These are phyloP conservation scores for Annulohypoxylon truncatum DNA, from an alignment of 2,329 filamentous ascomycete genomes.

Conservation along the genomic window DNA sequence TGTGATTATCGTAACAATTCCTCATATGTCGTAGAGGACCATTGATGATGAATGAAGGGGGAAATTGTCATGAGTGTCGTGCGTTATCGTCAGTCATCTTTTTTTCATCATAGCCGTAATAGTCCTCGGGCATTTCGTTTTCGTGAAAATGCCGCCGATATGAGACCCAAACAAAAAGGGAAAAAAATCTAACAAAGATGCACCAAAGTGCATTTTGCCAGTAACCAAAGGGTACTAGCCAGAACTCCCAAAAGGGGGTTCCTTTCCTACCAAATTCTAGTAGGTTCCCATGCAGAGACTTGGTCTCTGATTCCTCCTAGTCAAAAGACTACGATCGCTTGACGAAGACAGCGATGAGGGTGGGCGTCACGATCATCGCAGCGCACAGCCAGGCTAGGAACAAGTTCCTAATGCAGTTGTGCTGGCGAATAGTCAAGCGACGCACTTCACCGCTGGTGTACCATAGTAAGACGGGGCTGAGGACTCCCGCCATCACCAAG, in stretches of 20 bases:
- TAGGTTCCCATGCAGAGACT: neutral
- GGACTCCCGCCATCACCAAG: conserved; percentile 57
- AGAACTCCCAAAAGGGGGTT: too few relatives aligned
- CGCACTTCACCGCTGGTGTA: conserved; percentile 60
- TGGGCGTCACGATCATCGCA: conserved; percentile 30
- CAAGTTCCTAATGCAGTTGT: conserved; percentile 47
- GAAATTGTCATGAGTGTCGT: too few relatives aligned
- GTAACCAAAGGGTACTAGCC: too few relatives aligned
- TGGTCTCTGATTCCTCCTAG: neutral
- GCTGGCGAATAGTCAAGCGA: conserved; percentile 54
- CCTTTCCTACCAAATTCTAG: neutral
- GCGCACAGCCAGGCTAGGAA: conserved; percentile 38
- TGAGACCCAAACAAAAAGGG: too few relatives aligned
- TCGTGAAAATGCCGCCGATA: neutral
- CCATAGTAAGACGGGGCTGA: conserved; percentile 61
- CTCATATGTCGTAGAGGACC: too few relatives aligned
- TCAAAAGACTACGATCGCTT: conserved; percentile 20
- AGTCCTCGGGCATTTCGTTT: too few relatives aligned
- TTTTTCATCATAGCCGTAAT: too few relatives aligned
- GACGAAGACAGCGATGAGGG: conserved; percentile 40
- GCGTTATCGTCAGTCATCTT: too few relatives aligned
- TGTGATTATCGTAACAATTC: too few relatives aligned
- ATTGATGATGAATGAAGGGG: too few relatives aligned
- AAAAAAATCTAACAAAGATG: too few relatives aligned
- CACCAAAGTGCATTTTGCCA: too few relatives aligned